Evolutionary conservation across 371 early-diverging fungal genomes (phyloP), one percentile per base, ranked within the genome.

Genomic region (Mucor ambiguus): DNA sequence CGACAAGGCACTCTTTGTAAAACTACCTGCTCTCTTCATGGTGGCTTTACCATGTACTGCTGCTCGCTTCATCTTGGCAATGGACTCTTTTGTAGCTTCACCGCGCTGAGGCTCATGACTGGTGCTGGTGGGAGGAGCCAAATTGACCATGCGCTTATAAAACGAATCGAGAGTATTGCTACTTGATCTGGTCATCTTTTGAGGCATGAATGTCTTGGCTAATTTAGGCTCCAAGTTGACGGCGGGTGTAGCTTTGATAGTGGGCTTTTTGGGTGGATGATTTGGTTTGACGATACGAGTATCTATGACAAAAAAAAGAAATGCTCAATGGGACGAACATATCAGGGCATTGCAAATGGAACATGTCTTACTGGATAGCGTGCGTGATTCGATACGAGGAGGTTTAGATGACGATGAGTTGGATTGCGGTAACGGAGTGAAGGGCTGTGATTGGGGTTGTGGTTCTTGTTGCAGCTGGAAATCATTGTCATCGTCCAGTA

Each of bases 11-110:
- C 73, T 69, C 22, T 54, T 63, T 20, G 62, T 63, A 32, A 73
- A 73, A 20, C 69, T 63, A 18, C 69, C 69, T 0, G 60, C 48
- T 24, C 73, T 35, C 43, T 66, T 73, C 54, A 72, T 72, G n/a
- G 65, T 65, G 24, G 73, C 63, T 41, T 58, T 44, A 20, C 69
- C 73, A 49, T 72, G 38, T 10, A 72, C 48, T n/a, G 37, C 59
- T 7, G 66, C 62, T 18, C 73, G 57, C 18, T 66, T 65, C 6
- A 72, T 60, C 49, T 69, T 72, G 4, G 64, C 66, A 41, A 68
- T 65, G 2, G 66, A 64, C 20, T 38, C 62, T 29, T 41, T 60
- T 18, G 72, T 38, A 28, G 72, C 68, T 58, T 72, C 72, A 20
- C 68, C 64, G 49, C 48, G 63, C n/a, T 58, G 29, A 14, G 22